Evolutionary conservation across 108 stramenopile genomes (phyloP), one percentile per base, ranked within the genome.

Genomic region (Aurantiochytrium sp.): DNA sequence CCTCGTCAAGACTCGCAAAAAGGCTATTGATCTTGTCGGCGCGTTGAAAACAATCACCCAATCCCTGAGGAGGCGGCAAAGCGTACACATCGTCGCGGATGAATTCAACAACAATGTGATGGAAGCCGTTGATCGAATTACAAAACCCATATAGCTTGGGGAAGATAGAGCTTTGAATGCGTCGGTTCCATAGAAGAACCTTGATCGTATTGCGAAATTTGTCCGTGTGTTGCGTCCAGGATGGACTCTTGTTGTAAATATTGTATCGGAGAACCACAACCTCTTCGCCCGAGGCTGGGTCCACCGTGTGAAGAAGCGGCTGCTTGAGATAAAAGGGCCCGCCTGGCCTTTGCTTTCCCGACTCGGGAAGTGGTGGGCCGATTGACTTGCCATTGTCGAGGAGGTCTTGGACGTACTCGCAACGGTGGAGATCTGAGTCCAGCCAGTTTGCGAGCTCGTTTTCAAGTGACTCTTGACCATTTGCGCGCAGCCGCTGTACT

Each of bases 191-290:
- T 18, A 83, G 12, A 8, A 83, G 76, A 14, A 83, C 76, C 51
- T 83, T 83, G 76, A 83, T 45, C 0, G 76, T 83, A 45, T 83
- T 83, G 76, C 49, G 45, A 45, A 83, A 83, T 53, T 83, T 83
- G 51, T 83, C 76, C 45, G 76, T 83, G 51, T 83, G 76, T 45
- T 83, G 76, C 51, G 76, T 83, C 76, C 76, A 83, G 23, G 45
- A 53, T 12, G 76, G 76, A 28, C 28, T 28, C 51, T 23, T 83
- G 23, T 83, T 83, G 51, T 83, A 83, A 35, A 83, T 83, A 83
- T 83, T 83, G 28, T 83, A 83, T 2, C 51, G 19, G 49, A 83
- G 51, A 1, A 83, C 51, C 76, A 83, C 28, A 2, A 83, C 51
- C 76, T 83, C 76, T 6, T 47, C 49, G 16, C 76, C 76, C 10